Evolutionary conservation across 192 early-diverging fungal genomes (phyloP), one percentile per base, ranked within the genome.

Genomic region (Spizellomyces punctatus): DNA sequence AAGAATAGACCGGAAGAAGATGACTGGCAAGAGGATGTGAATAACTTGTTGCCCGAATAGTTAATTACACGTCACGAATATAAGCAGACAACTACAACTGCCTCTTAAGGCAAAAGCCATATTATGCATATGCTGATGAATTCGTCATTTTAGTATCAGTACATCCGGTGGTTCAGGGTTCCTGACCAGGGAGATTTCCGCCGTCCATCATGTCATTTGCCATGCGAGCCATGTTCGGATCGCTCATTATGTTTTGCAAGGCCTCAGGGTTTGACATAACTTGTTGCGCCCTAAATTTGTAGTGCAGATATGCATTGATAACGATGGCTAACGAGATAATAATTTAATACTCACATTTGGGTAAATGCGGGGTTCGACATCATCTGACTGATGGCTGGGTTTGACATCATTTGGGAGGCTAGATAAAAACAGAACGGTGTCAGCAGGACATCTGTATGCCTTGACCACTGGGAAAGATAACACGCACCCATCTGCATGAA

Each of bases 361-460:
- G 91, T 85, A 64, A 97, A 78, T 9, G 89, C 90, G 8, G 95
- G 96, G 85, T 98, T 98, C 79, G 87, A 92, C 91, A 96, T 89
- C 79, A 98, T 86, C 10, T 86, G 75, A 71, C 89, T 86, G 88
- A 98, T 93, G 77, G 89, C 81, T 84, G 93, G 66, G 93, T 86
- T 85, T 5, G 41, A 52, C 84, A 86, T 86, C 80, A 86, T 84
- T 46, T 71, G 44, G 22, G 72, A 57, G 9, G 77, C 77, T 79
- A 43, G 12, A 56, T n/a, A 48, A 58, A n/a, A n/a, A 42, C 17
- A 22, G n/a, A 49, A 42, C 2, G n/a, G 59, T 16, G 59, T 17
- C 16, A 36, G 16, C 16, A 36, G 4, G 4, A 27, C 60, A 36
- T 19, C 3, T 14, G 42, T 17, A 48, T 14, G 17, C 21, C 7